Conservation (phyloP, 257 asterid genomes). For the Plantago elongata region DNA sequence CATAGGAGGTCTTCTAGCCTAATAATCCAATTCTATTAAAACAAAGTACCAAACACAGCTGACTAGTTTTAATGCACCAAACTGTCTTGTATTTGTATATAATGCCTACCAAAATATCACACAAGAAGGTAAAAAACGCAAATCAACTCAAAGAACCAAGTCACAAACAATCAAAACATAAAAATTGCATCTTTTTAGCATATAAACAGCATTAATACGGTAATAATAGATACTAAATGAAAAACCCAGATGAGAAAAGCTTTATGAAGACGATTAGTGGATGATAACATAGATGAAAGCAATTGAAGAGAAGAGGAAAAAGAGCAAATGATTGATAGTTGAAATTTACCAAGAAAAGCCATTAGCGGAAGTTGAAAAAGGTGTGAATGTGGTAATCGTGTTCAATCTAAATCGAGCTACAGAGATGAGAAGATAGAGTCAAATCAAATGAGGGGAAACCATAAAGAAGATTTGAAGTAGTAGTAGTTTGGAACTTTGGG, state of each 20-base stretch:
- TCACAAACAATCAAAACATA: background rate
- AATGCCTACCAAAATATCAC: background rate
- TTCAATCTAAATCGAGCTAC: constrained; percentile 7
- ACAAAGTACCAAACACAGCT: constrained; percentile 8
- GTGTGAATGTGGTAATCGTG: background rate
- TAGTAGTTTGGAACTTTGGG: background rate
- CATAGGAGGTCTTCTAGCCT: background rate
- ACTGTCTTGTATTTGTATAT: background rate
- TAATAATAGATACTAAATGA: background rate
- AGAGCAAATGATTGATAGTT: background rate
- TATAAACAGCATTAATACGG: background rate
- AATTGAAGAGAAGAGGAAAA: background rate
- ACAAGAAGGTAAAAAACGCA: background rate
- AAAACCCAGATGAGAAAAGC: too few relatives aligned
- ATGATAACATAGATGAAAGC: background rate
- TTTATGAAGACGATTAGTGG: background rate
- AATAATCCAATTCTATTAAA: background rate
- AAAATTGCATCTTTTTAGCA: background rate
- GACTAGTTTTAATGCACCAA: constrained; percentile 7
- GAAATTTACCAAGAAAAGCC: constrained; percentile 21
- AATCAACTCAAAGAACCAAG: background rate
- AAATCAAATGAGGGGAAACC: constrained; percentile 8
- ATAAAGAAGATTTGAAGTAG: constrained; percentile 11
- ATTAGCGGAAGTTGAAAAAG: constrained; percentile 16
- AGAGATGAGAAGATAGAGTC: constrained; percentile 1